phyloP scores from a whole-genome alignment of 257 asterid species.

The Rehmannia glutinosa region DNA sequence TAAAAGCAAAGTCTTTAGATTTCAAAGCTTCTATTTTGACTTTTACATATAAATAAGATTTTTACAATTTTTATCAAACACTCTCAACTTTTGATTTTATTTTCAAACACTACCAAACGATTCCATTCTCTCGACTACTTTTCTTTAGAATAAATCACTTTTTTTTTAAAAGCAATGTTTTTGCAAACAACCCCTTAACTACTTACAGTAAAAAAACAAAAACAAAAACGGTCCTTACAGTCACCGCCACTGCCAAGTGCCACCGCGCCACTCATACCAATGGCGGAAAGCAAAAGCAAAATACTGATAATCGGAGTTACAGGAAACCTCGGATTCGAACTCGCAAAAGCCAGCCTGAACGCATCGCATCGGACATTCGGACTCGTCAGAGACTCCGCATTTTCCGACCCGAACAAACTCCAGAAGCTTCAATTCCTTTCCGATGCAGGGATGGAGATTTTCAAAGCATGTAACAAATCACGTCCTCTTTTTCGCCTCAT shows the following conservation, averaged over 20 bases:
- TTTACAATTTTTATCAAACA: too few relatives aligned
- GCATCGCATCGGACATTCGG: slow-evolving; percentile 80
- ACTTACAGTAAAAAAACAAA: too few relatives aligned
- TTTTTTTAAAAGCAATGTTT: too few relatives aligned
- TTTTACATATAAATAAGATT: too few relatives aligned
- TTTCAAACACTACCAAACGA: too few relatives aligned
- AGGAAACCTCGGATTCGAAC: slow-evolving; percentile 76
- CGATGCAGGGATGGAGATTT: slow-evolving; percentile 44
- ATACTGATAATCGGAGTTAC: slow-evolving; percentile 79
- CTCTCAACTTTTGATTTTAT: too few relatives aligned
- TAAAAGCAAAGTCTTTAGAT: too few relatives aligned
- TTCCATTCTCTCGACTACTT: too few relatives aligned
- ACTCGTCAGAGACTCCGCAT: slow-evolving; percentile 71
- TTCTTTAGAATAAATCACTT: too few relatives aligned
- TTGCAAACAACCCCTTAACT: too few relatives aligned
- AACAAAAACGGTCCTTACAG: too few relatives aligned
- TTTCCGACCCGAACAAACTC: slow-evolving; percentile 57
- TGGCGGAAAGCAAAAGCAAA: slow-evolving; percentile 47
- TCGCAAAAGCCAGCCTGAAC: slow-evolving; percentile 62
- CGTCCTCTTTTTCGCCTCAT: background rate
- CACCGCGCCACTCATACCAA: slow-evolving; percentile 3
- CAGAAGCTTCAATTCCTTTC: slow-evolving; percentile 50
- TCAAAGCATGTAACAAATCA: slow-evolving; percentile 34
- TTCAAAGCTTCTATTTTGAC: too few relatives aligned
- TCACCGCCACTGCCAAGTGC: background rate